Percentiles rank a stretch among this genome's conserved stretches.
Evolutionary conservation across 2,329 filamentous ascomycete species (phyloP).

Genomic region (Xylaria digitata): DNA sequence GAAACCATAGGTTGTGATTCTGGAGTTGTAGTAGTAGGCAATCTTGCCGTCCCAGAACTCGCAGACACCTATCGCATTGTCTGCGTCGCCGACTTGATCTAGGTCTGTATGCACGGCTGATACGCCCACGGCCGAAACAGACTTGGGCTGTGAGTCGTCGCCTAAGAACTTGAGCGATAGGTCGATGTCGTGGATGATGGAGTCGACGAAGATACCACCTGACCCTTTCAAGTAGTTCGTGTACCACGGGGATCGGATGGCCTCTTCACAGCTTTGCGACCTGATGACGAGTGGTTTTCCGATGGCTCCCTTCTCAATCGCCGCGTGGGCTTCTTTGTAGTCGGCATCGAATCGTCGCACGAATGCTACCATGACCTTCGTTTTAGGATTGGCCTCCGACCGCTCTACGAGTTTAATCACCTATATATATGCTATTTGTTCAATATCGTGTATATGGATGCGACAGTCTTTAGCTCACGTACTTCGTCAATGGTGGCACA

Average conservation of each 20-base stretch:
- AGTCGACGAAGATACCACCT: slow-evolving; percentile 19
- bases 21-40: slow-evolving; percentile 16
- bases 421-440: slow-evolving; percentile 14
- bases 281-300: slow-evolving; percentile 9
- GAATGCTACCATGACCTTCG: slow-evolving; percentile 19
- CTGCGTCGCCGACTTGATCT: background rate
- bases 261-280: slow-evolving; percentile 17
- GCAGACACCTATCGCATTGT: slow-evolving; percentile 10
- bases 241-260: slow-evolving; percentile 14
- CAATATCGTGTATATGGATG: background rate
- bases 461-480: background rate
- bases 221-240: slow-evolving; percentile 21
- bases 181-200: slow-evolving; percentile 16
- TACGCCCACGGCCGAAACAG: slow-evolving; percentile 14
- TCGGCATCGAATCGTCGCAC: slow-evolving; percentile 17
- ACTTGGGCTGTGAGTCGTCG: slow-evolving; percentile 16
- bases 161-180: slow-evolving; percentile 19
- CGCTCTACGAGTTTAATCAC: slow-evolving; percentile 2
- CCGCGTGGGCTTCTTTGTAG: slow-evolving; percentile 5
- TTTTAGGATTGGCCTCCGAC: slow-evolving; percentile 11
- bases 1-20: slow-evolving; percentile 20
- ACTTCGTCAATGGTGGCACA: slow-evolving; percentile 20
- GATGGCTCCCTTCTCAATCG: slow-evolving; percentile 15
- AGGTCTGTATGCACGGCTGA: slow-evolving; percentile 12
- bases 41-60: slow-evolving; percentile 15